Conservation (phyloP, 1,284 basidiomycete species). For the Ceratobasidium sp. region DNA sequence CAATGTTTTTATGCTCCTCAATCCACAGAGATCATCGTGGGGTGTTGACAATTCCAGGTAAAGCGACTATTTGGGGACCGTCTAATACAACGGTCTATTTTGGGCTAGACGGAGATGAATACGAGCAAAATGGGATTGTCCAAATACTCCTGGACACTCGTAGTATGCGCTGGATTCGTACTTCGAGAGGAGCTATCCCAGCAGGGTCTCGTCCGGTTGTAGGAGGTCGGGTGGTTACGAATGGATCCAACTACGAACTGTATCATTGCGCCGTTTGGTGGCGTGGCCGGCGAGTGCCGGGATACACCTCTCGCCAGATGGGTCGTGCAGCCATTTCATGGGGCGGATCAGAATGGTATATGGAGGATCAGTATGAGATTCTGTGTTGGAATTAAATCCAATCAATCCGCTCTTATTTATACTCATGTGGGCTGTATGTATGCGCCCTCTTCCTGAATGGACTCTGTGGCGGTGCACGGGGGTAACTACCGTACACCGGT, state of each 20-base stretch:
- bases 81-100: conserved; percentile 23
- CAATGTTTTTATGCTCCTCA: conserved; percentile 30
- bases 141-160: conserved; percentile 19
- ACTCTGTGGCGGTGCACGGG: neutral
- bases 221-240: neutral
- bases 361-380: conserved; percentile 28
- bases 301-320: conserved; percentile 26
- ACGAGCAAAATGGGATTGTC: conserved; percentile 18
- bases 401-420: neutral
- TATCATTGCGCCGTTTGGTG: conserved; percentile 38
- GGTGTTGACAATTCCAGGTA: conserved; percentile 17
- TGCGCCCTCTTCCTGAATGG: neutral
- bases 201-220: conserved; percentile 32
- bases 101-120: conserved; percentile 10
- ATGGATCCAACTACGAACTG: conserved; percentile 12
- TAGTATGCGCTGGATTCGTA: conserved; percentile 31
- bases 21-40: neutral
- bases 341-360: conserved; percentile 26
- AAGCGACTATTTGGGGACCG: conserved; percentile 17
- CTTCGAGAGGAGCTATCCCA: conserved; percentile 19
- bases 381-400: conserved; percentile 18
- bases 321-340: conserved; percentile 28
- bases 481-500: neutral
- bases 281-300: conserved; percentile 31
- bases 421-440: neutral